Conservation (phyloP, 2,329 filamentous ascomycete genomes). For the Fusarium camptoceras region DNA sequence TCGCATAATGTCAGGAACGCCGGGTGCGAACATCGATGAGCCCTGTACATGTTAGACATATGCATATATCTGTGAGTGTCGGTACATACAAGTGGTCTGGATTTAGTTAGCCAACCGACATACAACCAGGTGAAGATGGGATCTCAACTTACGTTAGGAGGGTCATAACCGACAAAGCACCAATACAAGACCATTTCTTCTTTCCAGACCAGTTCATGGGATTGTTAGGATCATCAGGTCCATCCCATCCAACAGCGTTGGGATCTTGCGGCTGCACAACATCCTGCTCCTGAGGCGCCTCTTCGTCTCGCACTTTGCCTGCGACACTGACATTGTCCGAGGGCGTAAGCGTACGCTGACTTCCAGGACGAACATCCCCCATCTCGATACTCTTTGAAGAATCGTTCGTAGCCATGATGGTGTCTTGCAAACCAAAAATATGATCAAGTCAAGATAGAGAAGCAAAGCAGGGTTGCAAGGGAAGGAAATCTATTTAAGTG, state of each 20-base stretch:
- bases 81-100: slow-evolving; percentile 41
- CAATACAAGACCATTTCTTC: slow-evolving; percentile 54
- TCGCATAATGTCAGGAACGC: slow-evolving; percentile 60
- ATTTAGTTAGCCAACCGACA: slow-evolving; percentile 11
- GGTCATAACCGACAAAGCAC: slow-evolving; percentile 48
- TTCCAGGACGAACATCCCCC: slow-evolving; percentile 23
- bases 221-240: slow-evolving; percentile 64
- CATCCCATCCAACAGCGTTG: slow-evolving; percentile 44
- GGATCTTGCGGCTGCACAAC: slow-evolving; percentile 22
- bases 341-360: slow-evolving; percentile 34
- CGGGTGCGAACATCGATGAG: slow-evolving; percentile 50
- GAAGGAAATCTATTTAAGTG: slow-evolving; percentile 16
- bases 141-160: slow-evolving; percentile 43
- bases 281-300: slow-evolving; percentile 1
- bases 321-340: slow-evolving; percentile 4
- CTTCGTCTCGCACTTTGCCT: slow-evolving; percentile 19
- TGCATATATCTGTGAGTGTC: fast-evolving
- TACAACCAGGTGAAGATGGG: fast-evolving
- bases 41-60: slow-evolving; percentile 30
- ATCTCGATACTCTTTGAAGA: not conserved
- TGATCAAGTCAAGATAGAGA: not conserved
- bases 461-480: not conserved
- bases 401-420: not conserved
- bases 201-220: slow-evolving; percentile 73
- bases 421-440: not conserved